A percentile compares a stretch with the other conserved stretches of the same genome.
phyloP scores from a whole-genome alignment of 2,329 filamentous ascomycete species.

The Colletotrichum caudatum region DNA sequence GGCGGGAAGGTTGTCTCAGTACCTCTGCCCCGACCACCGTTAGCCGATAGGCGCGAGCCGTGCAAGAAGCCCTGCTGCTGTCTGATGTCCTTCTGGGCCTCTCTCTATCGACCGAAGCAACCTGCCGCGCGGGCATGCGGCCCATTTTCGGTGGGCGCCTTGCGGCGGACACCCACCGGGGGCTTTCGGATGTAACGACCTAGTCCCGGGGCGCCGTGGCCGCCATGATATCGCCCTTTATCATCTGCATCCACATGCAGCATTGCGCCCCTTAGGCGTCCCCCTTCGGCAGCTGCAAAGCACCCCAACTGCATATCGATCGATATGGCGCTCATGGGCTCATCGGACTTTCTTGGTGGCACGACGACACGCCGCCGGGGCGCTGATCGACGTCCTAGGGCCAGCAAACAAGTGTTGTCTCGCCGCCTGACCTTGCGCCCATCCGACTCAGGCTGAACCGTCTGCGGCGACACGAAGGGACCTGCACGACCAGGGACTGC shows the following conservation, averaged over 20 bases:
- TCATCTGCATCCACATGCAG: slow-evolving; percentile 24
- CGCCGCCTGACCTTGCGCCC: slow-evolving; percentile 26
- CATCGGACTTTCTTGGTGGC: slow-evolving; percentile 8
- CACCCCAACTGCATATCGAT: slow-evolving; percentile 2
- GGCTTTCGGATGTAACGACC: slow-evolving; percentile 24
- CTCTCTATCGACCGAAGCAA: background rate
- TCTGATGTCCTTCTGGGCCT: background rate
- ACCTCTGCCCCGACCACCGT: slow-evolving; percentile 13
- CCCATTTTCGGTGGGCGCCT: slow-evolving; percentile 34
- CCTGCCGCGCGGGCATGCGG: slow-evolving; percentile 20
- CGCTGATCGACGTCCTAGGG: background rate
- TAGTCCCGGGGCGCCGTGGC: background rate
- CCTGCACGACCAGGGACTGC: background rate
- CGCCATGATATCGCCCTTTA: slow-evolving; percentile 24
- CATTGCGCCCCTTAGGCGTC: slow-evolving; percentile 3
- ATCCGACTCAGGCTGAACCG: slow-evolving; percentile 5
- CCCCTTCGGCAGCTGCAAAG: background rate
- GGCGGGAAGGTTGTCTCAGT: slow-evolving; percentile 10
- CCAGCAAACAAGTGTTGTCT: slow-evolving; percentile 19
- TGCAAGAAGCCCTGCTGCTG: background rate
- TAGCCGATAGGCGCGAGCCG: slow-evolving; percentile 2
- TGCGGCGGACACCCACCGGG: slow-evolving; percentile 22
- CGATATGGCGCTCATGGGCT: slow-evolving; percentile 2
- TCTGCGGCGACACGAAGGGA: background rate
- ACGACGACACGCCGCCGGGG: slow-evolving; percentile 3